Evolutionary conservation across 1,284 basidiomycete species (phyloP).

Genomic region (Leccinum pachyderme): DNA sequence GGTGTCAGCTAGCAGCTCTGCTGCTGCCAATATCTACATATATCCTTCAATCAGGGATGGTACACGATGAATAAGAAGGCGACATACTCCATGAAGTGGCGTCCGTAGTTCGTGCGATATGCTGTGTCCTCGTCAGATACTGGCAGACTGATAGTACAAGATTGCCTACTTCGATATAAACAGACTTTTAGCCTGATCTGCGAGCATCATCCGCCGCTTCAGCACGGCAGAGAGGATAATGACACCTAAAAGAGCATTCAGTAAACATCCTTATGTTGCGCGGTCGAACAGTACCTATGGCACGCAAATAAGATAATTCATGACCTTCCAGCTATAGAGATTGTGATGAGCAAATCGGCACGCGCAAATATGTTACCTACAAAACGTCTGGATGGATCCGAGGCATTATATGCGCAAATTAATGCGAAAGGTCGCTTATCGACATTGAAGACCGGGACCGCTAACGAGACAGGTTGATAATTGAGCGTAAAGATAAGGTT

Average conservation of each 20-base stretch:
- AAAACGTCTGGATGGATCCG: slow-evolving; percentile 76
- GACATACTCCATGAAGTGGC: slow-evolving; percentile 77
- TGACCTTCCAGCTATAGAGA: slow-evolving; percentile 77
- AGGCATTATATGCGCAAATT: slow-evolving; percentile 87
- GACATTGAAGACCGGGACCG: slow-evolving; percentile 90
- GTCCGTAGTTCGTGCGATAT: slow-evolving; percentile 94
- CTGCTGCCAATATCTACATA: slow-evolving; percentile 79
- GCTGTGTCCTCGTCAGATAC: slow-evolving; percentile 39
- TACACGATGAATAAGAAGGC: neutral
- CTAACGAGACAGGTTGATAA: slow-evolving; percentile 36
- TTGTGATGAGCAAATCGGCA: slow-evolving; percentile 4
- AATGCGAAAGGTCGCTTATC: slow-evolving; percentile 93
- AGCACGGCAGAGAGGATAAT: slow-evolving; percentile 93
- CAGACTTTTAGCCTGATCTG: slow-evolving; percentile 88
- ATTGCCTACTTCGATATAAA: slow-evolving; percentile 82
- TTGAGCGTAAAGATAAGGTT: neutral
- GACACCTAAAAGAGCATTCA: slow-evolving; percentile 54
- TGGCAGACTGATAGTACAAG: neutral
- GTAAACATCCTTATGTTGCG: slow-evolving; percentile 6
- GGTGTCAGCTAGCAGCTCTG: slow-evolving; percentile 85
- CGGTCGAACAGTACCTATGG: slow-evolving; percentile 55
- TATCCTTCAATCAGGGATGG: slow-evolving; percentile 8
- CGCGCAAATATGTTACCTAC: slow-evolving; percentile 41
- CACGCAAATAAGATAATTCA: slow-evolving; percentile 88
- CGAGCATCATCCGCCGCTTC: slow-evolving; percentile 89